These are phyloP conservation scores for Fusarium incarnatum DNA, from an alignment of 2,329 filamentous ascomycete genomes.

Conservation along the genomic window DNA sequence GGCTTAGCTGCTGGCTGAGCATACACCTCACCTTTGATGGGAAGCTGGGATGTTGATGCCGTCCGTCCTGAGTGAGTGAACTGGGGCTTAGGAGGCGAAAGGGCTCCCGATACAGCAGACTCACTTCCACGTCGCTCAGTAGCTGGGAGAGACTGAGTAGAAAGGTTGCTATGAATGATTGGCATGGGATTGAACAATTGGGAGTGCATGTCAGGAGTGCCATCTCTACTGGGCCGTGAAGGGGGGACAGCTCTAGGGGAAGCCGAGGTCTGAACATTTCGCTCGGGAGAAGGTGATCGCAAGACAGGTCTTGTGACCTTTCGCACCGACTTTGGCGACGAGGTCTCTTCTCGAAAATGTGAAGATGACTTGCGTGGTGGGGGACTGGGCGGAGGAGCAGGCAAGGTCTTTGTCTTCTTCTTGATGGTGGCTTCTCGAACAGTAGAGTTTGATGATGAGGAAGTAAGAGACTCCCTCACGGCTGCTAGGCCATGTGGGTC, in stretches of 20 bases:
- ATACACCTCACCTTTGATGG: constrained; percentile 37
- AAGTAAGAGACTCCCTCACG: constrained; percentile 76
- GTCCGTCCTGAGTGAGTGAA: constrained; percentile 47
- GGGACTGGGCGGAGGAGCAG: constrained; percentile 68
- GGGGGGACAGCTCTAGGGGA: constrained; percentile 60
- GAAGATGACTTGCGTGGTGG: constrained; percentile 72
- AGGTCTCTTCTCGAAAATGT: constrained; percentile 59
- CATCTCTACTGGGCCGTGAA: constrained; percentile 74
- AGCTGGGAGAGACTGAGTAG: constrained; percentile 58
- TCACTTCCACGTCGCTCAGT: constrained; percentile 61
- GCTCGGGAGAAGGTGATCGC: constrained; percentile 51
- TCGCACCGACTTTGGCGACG: constrained; percentile 54
- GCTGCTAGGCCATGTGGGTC: constrained; percentile 71
- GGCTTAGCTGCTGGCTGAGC: constrained; percentile 20
- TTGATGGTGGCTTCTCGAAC: constrained; percentile 64
- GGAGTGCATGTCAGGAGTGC: constrained; percentile 70
- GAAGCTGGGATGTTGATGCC: constrained; percentile 51
- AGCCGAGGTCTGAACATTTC: constrained; percentile 41
- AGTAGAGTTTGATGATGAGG: constrained; percentile 78
- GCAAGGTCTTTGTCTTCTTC: constrained; percentile 57
- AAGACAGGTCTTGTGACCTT: constrained; percentile 48
- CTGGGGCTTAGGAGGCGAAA: constrained; percentile 51
- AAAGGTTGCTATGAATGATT: constrained; percentile 72
- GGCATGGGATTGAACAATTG: constrained; percentile 64
- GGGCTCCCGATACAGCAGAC: constrained; percentile 48